phyloP scores from a whole-genome alignment of 306 rosid genomes.

The Carpinus viminea region DNA sequence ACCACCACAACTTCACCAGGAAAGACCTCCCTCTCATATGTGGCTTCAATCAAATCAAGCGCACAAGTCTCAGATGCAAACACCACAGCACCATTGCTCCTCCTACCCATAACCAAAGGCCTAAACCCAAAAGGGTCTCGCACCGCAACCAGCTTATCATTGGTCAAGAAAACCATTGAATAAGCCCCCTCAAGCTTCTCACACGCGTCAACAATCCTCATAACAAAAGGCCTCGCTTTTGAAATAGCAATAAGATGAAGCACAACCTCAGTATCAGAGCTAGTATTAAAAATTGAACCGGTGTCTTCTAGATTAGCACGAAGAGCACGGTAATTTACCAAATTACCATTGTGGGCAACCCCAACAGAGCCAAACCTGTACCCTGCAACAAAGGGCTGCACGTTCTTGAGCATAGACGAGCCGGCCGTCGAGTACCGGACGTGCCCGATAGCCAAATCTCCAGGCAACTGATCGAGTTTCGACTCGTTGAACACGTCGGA shows the following conservation, averaged over 20 bases:
- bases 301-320: slow-evolving; percentile 67
- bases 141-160: slow-evolving; percentile 83
- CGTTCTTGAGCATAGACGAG: slow-evolving; percentile 73
- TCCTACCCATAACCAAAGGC: slow-evolving; percentile 92
- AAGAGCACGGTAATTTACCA: slow-evolving; percentile 68
- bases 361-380: slow-evolving; percentile 87
- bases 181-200: slow-evolving; percentile 88
- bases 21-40: slow-evolving; percentile 83
- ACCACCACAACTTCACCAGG: slow-evolving; percentile 95
- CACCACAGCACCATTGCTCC: slow-evolving; percentile 90
- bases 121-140: slow-evolving; percentile 84
- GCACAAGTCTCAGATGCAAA: slow-evolving; percentile 98
- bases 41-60: slow-evolving; percentile 92
- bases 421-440: slow-evolving; percentile 91
- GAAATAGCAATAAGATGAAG: slow-evolving; percentile 92
- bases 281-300: slow-evolving; percentile 89
- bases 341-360: slow-evolving; percentile 87
- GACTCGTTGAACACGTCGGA: slow-evolving; percentile 70
- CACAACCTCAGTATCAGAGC: slow-evolving; percentile 87
- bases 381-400: slow-evolving; percentile 86
- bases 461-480: slow-evolving; percentile 62
- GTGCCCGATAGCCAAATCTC: slow-evolving; percentile 73
- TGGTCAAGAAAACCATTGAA: slow-evolving; percentile 70
- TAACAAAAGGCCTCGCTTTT: slow-evolving; percentile 61
- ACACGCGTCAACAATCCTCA: slow-evolving; percentile 81